Conservation (phyloP, 1,284 basidiomycete genomes). For the Psilocybe mexicana region DNA sequence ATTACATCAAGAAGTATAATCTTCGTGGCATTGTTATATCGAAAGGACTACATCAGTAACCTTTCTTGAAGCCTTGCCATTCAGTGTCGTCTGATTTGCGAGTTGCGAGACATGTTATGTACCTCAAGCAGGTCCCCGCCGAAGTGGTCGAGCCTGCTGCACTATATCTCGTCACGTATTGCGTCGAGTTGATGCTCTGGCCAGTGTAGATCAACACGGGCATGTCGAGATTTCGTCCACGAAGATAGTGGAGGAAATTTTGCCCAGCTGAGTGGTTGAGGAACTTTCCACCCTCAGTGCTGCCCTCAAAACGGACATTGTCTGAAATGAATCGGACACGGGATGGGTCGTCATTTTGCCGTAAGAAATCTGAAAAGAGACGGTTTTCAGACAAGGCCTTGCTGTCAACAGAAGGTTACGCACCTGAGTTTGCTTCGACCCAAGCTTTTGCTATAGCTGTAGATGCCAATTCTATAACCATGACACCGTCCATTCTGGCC, state of each 20-base stretch:
- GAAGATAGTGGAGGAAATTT: conserved; percentile 9
- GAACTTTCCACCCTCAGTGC: not conserved
- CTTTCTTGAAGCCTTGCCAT: conserved; percentile 9
- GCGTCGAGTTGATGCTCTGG: conserved; percentile 3
- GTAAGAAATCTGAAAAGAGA: conserved; percentile 5
- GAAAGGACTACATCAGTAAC: not conserved
- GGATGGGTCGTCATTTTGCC: conserved; percentile 4
- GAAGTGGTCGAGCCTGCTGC: conserved; percentile 9
- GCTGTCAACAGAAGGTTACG: not conserved
- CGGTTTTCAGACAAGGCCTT: not conserved
- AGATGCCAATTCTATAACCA: conserved; percentile 19
- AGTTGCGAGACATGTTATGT: conserved; percentile 1
- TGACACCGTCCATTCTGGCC: conserved; percentile 14
- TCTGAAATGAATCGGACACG: conserved; percentile 13
- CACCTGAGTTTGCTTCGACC: conserved; percentile 21
- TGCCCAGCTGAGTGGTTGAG: conserved; percentile 9
- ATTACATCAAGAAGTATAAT: too few species aligned
- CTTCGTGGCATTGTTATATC: too few species aligned
- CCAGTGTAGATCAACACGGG: conserved; percentile 14
- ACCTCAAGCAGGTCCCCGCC: not conserved
- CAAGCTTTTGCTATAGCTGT: conserved; percentile 21
- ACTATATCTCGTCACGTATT: conserved; percentile 3
- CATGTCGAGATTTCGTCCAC: conserved; percentile 4
- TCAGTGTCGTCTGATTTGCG: conserved; percentile 1
- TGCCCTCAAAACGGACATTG: conserved; percentile 8